Conservation (phyloP, 1,284 basidiomycete genomes). For the Meripilus lineatus region DNA sequence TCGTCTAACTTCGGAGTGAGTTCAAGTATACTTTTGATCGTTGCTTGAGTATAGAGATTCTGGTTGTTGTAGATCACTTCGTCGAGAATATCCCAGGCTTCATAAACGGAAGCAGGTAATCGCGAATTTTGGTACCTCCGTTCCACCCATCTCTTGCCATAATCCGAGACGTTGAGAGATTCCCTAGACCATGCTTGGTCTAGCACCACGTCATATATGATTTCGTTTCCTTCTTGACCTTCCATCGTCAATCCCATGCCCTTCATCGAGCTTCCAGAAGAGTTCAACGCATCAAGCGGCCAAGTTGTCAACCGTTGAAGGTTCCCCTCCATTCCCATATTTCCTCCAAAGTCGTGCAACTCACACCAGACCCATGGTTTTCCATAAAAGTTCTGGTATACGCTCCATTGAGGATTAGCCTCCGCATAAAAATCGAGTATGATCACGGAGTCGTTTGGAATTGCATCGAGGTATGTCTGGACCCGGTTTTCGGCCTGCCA, state of each 20-base stretch:
- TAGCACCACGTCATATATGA: slow-evolving; percentile 37
- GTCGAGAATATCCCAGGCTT: slow-evolving; percentile 35
- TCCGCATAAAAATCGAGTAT: slow-evolving; percentile 41
- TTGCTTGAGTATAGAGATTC: slow-evolving; percentile 30
- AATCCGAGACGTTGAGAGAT: slow-evolving; percentile 27
- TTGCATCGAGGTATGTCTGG: slow-evolving; percentile 35
- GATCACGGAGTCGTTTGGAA: slow-evolving; percentile 34
- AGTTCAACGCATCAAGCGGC: slow-evolving; percentile 29
- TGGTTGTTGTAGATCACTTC: slow-evolving; percentile 37
- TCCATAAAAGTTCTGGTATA: slow-evolving; percentile 34
- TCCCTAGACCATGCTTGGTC: slow-evolving; percentile 38
- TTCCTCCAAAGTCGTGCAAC: slow-evolving; percentile 39
- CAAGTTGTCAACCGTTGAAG: slow-evolving; percentile 29
- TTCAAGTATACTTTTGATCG: slow-evolving; percentile 38
- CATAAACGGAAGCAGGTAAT: slow-evolving; percentile 24
- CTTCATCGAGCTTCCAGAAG: slow-evolving; percentile 30
- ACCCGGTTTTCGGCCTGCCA: slow-evolving; percentile 38
- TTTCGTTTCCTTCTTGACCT: slow-evolving; percentile 41
- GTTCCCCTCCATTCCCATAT: slow-evolving; percentile 39
- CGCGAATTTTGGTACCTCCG: slow-evolving; percentile 30
- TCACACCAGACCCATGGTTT: slow-evolving; percentile 44
- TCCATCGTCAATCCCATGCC: slow-evolving; percentile 39
- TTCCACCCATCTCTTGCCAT: slow-evolving; percentile 30
- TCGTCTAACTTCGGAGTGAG: slow-evolving; percentile 30
- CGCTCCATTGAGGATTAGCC: slow-evolving; percentile 37